Base-by-base conservation (phyloP, 164 flowering plant species). In the Dillenia turbinata region DNA sequence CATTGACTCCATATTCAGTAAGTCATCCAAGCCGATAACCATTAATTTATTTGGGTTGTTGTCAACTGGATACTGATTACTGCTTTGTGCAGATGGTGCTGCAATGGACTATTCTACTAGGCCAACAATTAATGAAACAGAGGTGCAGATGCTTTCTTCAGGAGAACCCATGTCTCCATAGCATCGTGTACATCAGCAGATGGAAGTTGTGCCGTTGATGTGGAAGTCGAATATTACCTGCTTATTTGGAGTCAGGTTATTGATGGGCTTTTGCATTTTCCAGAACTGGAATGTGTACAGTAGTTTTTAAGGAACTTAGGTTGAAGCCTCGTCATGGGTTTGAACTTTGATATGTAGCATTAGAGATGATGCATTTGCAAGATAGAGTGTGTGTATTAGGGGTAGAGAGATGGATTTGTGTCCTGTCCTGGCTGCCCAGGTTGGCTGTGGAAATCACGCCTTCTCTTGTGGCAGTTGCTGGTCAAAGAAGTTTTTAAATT, bases 381-480 rank as follows among this genome's bases (percentile, higher is more conserved):
- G 40, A 16, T 54, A 67, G 49, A 19, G 57, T 67, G 60, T 63
- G 56, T 51, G 40, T 33, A 33, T 4, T 33, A 33, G 40, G 40
- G 40, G 40, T 33, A 33, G 40, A 33, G 40, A 33, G 40, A 33
- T 33, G 40, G 40, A 33, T 5, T 33, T 33, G 5, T 33, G 59
- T 63, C 73, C 66, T 33, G 40, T 33, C 40, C 40, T 71, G 74
- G 60, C 71, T 73, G 65, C 84, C 81, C 79, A 76, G 80, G 78
- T 81, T 72, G 82, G 85, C 78, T 44, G 63, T 55, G 48, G 53
- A 22, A 33, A 62, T 59, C 50, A 52, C 14, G 72, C 76, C 78
- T 73, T 77, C 80, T 43, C 76, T 79, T 66, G 85, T 71, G 81
- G 83, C 75, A 67, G 83, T 72, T 71, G 58, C 63, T 66, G 67